A percentile compares a stretch with the other conserved stretches of the same genome.
Evolutionary conservation across 768 basidiomycete genomes (phyloP).

Genomic region (Panellus pusillus): DNA sequence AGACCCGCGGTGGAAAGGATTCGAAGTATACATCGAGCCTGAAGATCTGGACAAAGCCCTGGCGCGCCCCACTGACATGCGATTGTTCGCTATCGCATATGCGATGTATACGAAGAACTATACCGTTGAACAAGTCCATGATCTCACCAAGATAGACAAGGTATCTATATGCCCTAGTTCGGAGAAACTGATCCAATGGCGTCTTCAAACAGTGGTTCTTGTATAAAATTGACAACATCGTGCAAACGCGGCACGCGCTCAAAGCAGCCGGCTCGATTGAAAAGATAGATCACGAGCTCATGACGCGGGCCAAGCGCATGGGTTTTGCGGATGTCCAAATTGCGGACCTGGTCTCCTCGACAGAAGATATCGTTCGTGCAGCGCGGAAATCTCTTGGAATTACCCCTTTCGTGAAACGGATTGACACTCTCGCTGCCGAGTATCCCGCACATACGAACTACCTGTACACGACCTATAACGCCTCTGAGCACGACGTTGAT

Average conservation of each 20-base stretch:
- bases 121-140: conserved; percentile 85
- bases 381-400: conserved; percentile 85
- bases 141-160: conserved; percentile 98
- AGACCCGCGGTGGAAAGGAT: conserved; percentile 95
- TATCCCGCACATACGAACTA: conserved; percentile 99
- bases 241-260: conserved; percentile 78
- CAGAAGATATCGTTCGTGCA: conserved; percentile 78
- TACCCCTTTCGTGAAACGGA: conserved; percentile 97
- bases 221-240: conserved; percentile 98
- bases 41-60: conserved; percentile 84
- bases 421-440: conserved; percentile 98
- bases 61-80: conserved; percentile 87
- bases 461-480: conserved; percentile 99
- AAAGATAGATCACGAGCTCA: conserved; percentile 69
- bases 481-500: conserved; percentile 90
- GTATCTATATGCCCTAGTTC: conserved; percentile 35
- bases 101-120: conserved; percentile 96
- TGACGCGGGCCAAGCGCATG: conserved; percentile 88
- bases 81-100: conserved; percentile 95
- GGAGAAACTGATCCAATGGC: not conserved
- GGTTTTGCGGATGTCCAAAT: conserved; percentile 96
- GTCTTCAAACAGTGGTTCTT: conserved; percentile 78
- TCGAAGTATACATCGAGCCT: conserved; percentile 90
- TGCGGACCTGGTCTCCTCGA: conserved; percentile 70
- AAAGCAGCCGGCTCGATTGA: conserved; percentile 70